Percentiles rank a stretch among this genome's conserved stretches.
These are phyloP conservation scores for Piedraia hortae DNA, from an alignment of 2,329 filamentous ascomycete species.

Conservation along the genomic window DNA sequence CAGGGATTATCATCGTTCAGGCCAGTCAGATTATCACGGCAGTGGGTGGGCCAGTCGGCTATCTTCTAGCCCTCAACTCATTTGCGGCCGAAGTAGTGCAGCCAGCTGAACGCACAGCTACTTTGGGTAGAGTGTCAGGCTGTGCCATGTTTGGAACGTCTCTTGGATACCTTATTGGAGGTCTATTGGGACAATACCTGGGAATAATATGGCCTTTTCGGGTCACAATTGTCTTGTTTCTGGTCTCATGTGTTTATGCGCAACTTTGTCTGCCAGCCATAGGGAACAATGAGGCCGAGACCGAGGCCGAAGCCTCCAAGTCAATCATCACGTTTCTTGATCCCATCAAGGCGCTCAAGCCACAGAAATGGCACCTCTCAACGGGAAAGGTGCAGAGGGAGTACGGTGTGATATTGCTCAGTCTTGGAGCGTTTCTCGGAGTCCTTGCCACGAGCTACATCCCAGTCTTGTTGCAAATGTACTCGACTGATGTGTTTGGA, in stretches of 20 bases:
- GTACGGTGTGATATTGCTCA: conserved; percentile 35
- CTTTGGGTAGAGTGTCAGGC: conserved; percentile 38
- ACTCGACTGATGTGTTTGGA: conserved; percentile 18
- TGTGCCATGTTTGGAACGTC: conserved; percentile 39
- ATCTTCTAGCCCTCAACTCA: conserved; percentile 40
- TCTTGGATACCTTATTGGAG: conserved; percentile 35
- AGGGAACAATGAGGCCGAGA: conserved; percentile 13
- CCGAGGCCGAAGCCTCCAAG: conserved; percentile 7
- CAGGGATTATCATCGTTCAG: conserved; percentile 42
- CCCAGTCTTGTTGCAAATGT: conserved; percentile 27
- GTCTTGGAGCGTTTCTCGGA: conserved; percentile 36
- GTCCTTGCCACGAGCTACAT: conserved; percentile 44
- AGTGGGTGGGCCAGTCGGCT: conserved; percentile 39
- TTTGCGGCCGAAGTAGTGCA: conserved; percentile 37
- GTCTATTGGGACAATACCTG: conserved; percentile 33
- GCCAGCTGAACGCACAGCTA: conserved; percentile 30
- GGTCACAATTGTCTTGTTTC: conserved; percentile 30
- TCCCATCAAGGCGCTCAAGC: conserved; percentile 32
- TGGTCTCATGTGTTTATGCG: conserved; percentile 17
- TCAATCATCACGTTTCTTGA: conserved; percentile 31
- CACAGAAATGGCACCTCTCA: conserved; percentile 25
- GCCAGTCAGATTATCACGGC: conserved; percentile 38
- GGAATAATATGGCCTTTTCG: conserved; percentile 38
- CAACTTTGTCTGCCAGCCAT: conserved; percentile 22
- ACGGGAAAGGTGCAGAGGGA: conserved; percentile 27